Evolutionary conservation across 768 basidiomycete species (phyloP).

Genomic region (Psilocybe cyanescens): DNA sequence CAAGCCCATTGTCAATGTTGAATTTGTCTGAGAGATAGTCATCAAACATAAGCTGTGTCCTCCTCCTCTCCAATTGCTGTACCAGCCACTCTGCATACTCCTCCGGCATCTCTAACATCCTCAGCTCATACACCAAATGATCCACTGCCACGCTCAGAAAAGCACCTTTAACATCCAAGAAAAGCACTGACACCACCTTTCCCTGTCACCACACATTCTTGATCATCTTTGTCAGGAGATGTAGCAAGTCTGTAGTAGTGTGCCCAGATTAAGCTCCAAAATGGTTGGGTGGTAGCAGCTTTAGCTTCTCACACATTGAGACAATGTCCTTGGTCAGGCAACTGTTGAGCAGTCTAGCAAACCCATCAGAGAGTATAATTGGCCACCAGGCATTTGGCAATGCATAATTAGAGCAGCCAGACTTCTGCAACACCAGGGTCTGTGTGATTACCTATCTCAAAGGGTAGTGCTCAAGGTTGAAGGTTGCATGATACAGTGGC

Average conservation of each 20-base stretch:
- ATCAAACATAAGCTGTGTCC: slow-evolving; percentile 22
- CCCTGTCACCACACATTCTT: slow-evolving; percentile 38
- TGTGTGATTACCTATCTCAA: slow-evolving; percentile 11
- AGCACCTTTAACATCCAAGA: slow-evolving; percentile 47
- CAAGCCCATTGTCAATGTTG: slow-evolving; percentile 21
- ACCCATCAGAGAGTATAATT: slow-evolving; percentile 31
- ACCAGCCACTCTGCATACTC: slow-evolving; percentile 21
- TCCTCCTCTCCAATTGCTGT: slow-evolving; percentile 18
- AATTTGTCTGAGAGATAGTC: slow-evolving; percentile 19
- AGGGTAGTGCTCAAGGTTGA: slow-evolving; percentile 26
- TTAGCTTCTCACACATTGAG: slow-evolving; percentile 27
- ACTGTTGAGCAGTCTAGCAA: slow-evolving; percentile 24
- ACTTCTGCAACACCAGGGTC: slow-evolving; percentile 37
- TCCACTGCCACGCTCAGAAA: slow-evolving; percentile 42
- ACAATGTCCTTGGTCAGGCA: slow-evolving; percentile 25
- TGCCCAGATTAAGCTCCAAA: slow-evolving; percentile 42
- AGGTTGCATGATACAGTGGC: slow-evolving; percentile 32
- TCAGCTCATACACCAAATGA: slow-evolving; percentile 34
- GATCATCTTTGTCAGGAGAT: slow-evolving; percentile 33
- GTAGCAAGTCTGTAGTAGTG: slow-evolving; percentile 38
- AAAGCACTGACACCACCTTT: slow-evolving; percentile 37
- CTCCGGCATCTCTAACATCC: slow-evolving; percentile 27
- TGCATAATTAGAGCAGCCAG: slow-evolving; percentile 35
- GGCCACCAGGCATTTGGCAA: slow-evolving; percentile 34
- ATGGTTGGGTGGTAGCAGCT: slow-evolving; percentile 36